Evolutionary conservation across 805 yeast genomes (phyloP).

Genomic region (Candida multigemmis): DNA sequence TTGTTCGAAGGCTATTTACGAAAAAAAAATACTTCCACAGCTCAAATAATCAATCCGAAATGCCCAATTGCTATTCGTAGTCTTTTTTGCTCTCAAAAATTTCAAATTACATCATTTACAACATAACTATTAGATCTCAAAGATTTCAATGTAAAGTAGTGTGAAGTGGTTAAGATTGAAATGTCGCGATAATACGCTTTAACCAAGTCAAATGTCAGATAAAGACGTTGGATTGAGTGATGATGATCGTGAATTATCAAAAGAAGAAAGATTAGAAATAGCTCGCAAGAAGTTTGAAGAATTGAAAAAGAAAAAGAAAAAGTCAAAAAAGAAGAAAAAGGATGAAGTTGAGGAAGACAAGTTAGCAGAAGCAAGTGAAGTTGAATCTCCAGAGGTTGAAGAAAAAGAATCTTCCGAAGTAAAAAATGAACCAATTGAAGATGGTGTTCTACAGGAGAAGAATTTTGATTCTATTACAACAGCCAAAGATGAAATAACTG

Average conservation of each 20-base stretch:
- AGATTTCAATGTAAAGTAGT: not conserved
- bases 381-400: conserved; percentile 5
- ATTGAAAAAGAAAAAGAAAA: conserved; percentile 49
- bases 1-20: no score
- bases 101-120: no score
- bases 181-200: no score
- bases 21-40: no score
- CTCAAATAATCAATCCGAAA: no score
- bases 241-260: conserved; percentile 21
- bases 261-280: conserved; percentile 60
- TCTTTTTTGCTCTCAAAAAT: no score
- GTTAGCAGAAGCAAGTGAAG: conserved; percentile 5
- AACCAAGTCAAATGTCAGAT: conserved; percentile 8
- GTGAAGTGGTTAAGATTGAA: no score
- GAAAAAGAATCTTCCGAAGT: conserved; percentile 7
- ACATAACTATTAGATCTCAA: no score
- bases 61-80: no score
- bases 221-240: conserved; percentile 5
- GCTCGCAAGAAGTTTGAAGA: conserved; percentile 71
- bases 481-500: conserved; percentile 3
- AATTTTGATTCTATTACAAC: not conserved
- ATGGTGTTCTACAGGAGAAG: conserved; percentile 1
- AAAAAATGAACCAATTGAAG: conserved; percentile 3
- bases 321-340: conserved; percentile 13
- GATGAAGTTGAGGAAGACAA: conserved; percentile 7